Percentiles rank a stretch among this genome's conserved stretches.
These are phyloP conservation scores for Lasiodiplodia gonubiensis DNA, from an alignment of 2,329 filamentous ascomycete genomes.

Conservation along the genomic window DNA sequence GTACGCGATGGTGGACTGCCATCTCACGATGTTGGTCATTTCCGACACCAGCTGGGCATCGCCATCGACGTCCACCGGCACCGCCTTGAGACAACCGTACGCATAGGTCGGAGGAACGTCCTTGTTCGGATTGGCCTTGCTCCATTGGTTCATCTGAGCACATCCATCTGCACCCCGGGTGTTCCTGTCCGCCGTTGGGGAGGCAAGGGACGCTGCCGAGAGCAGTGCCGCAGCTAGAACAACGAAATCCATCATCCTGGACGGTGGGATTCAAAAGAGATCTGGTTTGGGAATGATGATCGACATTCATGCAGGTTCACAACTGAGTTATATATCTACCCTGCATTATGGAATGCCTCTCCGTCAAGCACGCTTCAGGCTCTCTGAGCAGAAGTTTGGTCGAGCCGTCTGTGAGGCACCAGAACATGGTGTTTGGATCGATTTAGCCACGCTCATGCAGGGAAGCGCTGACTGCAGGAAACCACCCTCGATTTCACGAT, in stretches of 20 bases:
- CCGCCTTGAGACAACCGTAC: conserved; percentile 43
- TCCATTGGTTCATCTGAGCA: neutral
- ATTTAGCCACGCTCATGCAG: too few relatives aligned
- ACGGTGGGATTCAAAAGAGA: neutral
- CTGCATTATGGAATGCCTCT: too few relatives aligned
- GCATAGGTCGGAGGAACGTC: conserved; percentile 43
- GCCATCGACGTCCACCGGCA: conserved; percentile 44
- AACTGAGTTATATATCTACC: too few relatives aligned
- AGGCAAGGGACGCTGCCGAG: neutral
- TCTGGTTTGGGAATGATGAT: neutral
- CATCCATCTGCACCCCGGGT: neutral
- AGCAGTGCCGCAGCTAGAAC: neutral
- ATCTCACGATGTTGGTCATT: conserved; percentile 44
- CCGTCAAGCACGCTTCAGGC: too few relatives aligned
- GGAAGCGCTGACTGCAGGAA: too few relatives aligned
- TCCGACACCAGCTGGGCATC: conserved; percentile 43
- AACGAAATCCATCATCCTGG: neutral
- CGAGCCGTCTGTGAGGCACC: too few relatives aligned
- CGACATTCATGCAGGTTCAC: too few relatives aligned
- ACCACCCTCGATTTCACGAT: too few relatives aligned
- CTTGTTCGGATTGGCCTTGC: conserved; percentile 23
- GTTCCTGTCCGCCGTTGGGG: neutral
- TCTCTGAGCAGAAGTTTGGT: too few relatives aligned
- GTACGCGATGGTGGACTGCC: conserved; percentile 49
- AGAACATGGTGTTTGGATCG: too few relatives aligned